Conservation (phyloP, 1,284 basidiomycete genomes). For the Cerioporus squamosus region DNA sequence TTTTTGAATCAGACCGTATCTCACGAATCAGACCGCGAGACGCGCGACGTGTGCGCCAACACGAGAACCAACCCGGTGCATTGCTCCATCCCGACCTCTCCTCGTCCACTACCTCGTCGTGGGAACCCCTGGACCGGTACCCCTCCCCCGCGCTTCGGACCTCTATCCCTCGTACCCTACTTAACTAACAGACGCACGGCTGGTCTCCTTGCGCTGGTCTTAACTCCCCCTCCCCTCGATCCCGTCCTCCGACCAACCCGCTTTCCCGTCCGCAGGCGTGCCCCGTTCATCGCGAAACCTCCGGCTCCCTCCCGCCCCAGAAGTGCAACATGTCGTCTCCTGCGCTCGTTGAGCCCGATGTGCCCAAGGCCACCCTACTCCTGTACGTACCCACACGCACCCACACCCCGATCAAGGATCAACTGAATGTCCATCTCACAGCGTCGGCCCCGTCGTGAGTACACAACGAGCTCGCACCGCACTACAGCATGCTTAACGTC, state of each 20-base stretch:
- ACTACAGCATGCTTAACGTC: neutral
- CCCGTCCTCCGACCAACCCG: neutral
- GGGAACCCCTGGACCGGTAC: neutral
- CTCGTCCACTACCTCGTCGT: neutral
- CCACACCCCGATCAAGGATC: neutral
- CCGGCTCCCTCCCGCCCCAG: neutral
- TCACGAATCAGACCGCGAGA: neutral
- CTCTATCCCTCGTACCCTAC: neutral
- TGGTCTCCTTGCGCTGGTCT: neutral
- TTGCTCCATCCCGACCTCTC: neutral
- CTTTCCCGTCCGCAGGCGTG: neutral
- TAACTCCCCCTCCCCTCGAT: neutral
- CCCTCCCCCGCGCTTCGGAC: neutral
- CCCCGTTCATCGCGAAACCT: neutral
- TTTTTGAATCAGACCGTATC: neutral
- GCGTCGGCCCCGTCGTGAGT: constrained; percentile 9
- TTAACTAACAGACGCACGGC: neutral
- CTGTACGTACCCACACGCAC: neutral
- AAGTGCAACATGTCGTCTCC: constrained; percentile 1
- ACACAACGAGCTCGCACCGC: neutral
- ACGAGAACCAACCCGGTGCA: neutral
- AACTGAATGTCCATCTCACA: neutral
- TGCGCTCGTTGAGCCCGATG: constrained; percentile 1
- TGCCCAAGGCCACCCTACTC: constrained; percentile 4
- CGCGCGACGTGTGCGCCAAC: neutral